Conservation (phyloP, 2,329 filamentous ascomycete genomes). For the Aspergillus neotritici region DNA sequence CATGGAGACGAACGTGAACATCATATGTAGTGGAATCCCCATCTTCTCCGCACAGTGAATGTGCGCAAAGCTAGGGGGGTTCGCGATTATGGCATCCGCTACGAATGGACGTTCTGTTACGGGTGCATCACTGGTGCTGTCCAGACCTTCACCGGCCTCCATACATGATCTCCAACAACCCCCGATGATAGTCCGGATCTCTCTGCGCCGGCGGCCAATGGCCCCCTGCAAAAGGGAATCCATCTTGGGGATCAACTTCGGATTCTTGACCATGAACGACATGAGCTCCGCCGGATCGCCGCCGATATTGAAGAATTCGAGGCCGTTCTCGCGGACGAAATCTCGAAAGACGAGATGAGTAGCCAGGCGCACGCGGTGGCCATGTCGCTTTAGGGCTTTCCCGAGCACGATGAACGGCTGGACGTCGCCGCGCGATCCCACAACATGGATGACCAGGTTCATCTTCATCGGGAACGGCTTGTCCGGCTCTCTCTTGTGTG, state of each 20-base stretch:
- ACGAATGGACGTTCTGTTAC: slow-evolving; percentile 60
- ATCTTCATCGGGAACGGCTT: neutral
- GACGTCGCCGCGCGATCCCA: slow-evolving; percentile 68
- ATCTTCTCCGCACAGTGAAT: slow-evolving; percentile 71
- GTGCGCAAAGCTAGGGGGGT: slow-evolving; percentile 69
- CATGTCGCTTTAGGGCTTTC: slow-evolving; percentile 58
- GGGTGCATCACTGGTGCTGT: slow-evolving; percentile 45
- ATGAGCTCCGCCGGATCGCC: slow-evolving; percentile 68
- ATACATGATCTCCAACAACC: slow-evolving; percentile 82
- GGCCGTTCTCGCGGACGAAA: slow-evolving; percentile 63
- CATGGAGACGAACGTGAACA: slow-evolving; percentile 64
- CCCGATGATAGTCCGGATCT: slow-evolving; percentile 68
- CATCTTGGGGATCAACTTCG: slow-evolving; percentile 75
- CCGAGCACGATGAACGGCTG: slow-evolving; percentile 69
- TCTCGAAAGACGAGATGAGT: slow-evolving; percentile 63
- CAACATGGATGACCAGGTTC: slow-evolving; percentile 68
- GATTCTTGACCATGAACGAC: slow-evolving; percentile 88
- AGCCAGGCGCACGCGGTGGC: slow-evolving; percentile 65
- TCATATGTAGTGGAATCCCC: slow-evolving; percentile 71
- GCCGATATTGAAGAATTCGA: slow-evolving; percentile 70
- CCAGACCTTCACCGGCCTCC: slow-evolving; percentile 63
- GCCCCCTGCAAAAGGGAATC: slow-evolving; percentile 70
- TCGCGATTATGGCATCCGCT: slow-evolving; percentile 75
- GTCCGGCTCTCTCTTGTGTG: no score
- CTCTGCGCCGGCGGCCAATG: slow-evolving; percentile 65